Percentiles rank a stretch among this genome's conserved stretches.
Conservation (phyloP, 805 yeast genomes). For the Nematodospora valgi region DNA sequence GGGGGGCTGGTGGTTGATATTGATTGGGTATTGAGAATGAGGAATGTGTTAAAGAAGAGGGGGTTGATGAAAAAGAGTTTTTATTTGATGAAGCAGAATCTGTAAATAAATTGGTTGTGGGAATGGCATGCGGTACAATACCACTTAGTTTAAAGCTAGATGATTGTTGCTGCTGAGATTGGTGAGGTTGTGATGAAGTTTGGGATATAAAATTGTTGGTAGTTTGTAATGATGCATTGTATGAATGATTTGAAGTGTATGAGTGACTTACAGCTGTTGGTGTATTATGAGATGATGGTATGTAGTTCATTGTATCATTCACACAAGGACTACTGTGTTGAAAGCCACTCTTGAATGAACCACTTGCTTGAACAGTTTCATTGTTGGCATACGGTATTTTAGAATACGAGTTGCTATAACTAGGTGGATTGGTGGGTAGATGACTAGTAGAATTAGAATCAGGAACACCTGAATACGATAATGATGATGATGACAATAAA, state of each 20-base stretch:
- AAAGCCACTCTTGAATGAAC: constrained; percentile 1
- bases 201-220: constrained; percentile 13
- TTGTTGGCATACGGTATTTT: too few species aligned
- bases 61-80: constrained; percentile 8
- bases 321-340: constrained; percentile 4
- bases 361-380: background rate
- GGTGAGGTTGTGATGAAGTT: constrained; percentile 7
- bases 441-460: constrained; percentile 12
- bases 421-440: constrained; percentile 1
- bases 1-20: constrained; percentile 8
- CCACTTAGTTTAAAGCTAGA: constrained; percentile 12
- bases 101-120: constrained; percentile 54
- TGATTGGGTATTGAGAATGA: constrained; percentile 7
- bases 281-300: constrained; percentile 42
- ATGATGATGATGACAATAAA: constrained; percentile 17
- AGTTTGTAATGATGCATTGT: constrained; percentile 23
- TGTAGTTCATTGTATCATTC: constrained; percentile 22
- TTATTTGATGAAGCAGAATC: constrained; percentile 34
- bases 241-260: constrained; percentile 39
- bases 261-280: constrained; percentile 41
- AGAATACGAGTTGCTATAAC: too few species aligned
- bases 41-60: constrained; percentile 10
- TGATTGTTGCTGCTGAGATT: constrained; percentile 4
- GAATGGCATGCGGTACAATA: constrained; percentile 35
- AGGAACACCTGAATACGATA: constrained; percentile 2